These are phyloP conservation scores for Nakazawaea anatomiae DNA, from an alignment of 805 yeast genomes.

Conservation along the genomic window DNA sequence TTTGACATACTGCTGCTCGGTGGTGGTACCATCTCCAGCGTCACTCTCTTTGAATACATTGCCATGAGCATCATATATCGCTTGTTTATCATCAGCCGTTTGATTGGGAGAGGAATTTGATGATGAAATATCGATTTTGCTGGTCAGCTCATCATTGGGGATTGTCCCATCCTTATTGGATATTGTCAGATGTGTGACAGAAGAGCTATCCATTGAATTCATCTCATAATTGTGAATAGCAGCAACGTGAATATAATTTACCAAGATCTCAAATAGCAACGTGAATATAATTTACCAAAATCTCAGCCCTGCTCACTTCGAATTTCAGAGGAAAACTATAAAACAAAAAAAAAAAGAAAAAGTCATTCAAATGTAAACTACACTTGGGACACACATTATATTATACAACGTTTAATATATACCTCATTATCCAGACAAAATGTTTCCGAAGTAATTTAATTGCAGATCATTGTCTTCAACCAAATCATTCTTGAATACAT, in stretches of 20 bases:
- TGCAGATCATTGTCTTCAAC: constrained; percentile 44
- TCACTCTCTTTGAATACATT: constrained; percentile 19
- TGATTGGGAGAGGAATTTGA: background rate
- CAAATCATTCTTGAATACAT: constrained; percentile 44
- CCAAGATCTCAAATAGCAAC: too few relatives aligned
- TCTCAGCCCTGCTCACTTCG: too few relatives aligned
- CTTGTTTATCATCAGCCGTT: background rate
- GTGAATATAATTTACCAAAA: too few relatives aligned
- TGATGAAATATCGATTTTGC: background rate
- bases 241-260: too few relatives aligned
- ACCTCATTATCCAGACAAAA: constrained; percentile 13
- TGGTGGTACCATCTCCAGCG: constrained; percentile 31
- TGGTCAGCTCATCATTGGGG: background rate
- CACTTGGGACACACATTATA: too few relatives aligned
- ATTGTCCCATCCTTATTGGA: background rate
- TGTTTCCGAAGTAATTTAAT: constrained; percentile 40
- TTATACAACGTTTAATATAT: too few relatives aligned
- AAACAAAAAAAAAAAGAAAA: too few relatives aligned
- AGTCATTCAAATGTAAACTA: too few relatives aligned
- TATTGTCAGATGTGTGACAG: background rate
- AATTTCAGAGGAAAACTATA: too few relatives aligned
- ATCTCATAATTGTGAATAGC: too few relatives aligned
- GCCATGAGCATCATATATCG: constrained; percentile 4
- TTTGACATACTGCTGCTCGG: constrained; percentile 20
- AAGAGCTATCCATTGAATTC: too few relatives aligned